Evolutionary conservation across 345 rosid species (phyloP).

Genomic region (Atalantia buxifolia): DNA sequence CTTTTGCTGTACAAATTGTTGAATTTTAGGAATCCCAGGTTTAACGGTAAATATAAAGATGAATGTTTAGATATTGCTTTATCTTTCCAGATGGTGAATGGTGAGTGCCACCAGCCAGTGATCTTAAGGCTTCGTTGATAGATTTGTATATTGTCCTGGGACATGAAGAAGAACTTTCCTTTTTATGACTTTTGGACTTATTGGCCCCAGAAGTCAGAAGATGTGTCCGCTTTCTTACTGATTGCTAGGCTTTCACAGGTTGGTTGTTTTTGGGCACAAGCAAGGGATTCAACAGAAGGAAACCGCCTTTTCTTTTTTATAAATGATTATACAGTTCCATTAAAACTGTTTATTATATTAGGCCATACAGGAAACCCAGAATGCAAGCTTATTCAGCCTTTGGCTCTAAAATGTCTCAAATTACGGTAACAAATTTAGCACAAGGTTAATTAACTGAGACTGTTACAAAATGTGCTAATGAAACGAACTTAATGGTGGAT

Average conservation of each 20-base stretch:
- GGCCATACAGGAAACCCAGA: neutral
- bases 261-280: slow-evolving; percentile 5
- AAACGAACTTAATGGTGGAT: neutral
- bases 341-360: neutral
- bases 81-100: slow-evolving; percentile 18
- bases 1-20: slow-evolving; percentile 15
- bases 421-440: neutral
- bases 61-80: slow-evolving; percentile 7
- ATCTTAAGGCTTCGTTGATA: neutral
- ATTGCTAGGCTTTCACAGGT: slow-evolving; percentile 22
- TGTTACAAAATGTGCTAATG: neutral
- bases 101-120: neutral
- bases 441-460: neutral
- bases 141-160: slow-evolving; percentile 1
- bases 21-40: slow-evolving; percentile 30
- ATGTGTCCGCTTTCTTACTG: slow-evolving; percentile 7
- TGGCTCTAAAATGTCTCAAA: neutral
- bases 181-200: slow-evolving; percentile 13
- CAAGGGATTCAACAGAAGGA: slow-evolving; percentile 21
- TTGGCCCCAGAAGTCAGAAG: slow-evolving; percentile 20
- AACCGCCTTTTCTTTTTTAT: slow-evolving; percentile 9
- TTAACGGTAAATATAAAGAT: slow-evolving; percentile 20
- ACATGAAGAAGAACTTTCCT: slow-evolving; percentile 4
- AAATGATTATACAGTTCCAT: slow-evolving; percentile 12
- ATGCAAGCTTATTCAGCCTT: neutral